phyloP scores from a whole-genome alignment of 2,329 filamentous ascomycete genomes.

The Rosellinia necatrix region DNA sequence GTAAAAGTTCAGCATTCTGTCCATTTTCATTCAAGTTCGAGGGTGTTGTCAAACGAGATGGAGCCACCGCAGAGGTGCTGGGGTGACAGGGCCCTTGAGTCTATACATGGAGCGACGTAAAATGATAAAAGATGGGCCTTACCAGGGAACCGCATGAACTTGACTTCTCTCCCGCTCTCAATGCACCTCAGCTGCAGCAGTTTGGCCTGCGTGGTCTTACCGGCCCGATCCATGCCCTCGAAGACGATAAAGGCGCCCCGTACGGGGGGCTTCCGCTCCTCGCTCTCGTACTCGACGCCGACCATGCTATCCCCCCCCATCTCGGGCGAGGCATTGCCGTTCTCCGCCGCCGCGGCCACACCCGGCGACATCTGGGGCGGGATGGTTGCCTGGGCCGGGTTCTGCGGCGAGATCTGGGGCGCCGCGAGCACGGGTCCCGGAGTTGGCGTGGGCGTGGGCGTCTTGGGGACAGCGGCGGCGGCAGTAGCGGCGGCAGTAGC shows the following conservation, averaged over 20 bases:
- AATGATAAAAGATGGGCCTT: conserved; percentile 33
- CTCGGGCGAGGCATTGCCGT: conserved; percentile 8
- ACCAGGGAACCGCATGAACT: conserved; percentile 64
- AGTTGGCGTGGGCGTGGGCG: conserved; percentile 15
- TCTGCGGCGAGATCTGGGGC: conserved; percentile 36
- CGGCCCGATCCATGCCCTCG: conserved; percentile 87
- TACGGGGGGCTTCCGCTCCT: conserved; percentile 33
- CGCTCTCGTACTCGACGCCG: conserved; percentile 24
- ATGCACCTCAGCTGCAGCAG: conserved; percentile 62
- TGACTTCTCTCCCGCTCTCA: conserved; percentile 53
- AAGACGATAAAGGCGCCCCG: conserved; percentile 80
- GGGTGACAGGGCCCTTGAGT: background rate
- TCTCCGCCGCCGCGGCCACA: conserved; percentile 9
- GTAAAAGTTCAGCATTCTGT: conserved; percentile 7
- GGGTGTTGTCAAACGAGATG: background rate
- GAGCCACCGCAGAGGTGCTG: background rate
- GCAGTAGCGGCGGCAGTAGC: background rate
- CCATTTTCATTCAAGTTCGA: background rate
- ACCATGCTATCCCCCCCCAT: conserved; percentile 36
- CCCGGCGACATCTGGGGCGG: conserved; percentile 25
- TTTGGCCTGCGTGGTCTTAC: conserved; percentile 89
- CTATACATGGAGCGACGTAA: background rate
- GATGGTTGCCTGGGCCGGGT: conserved; percentile 34
- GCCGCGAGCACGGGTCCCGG: conserved; percentile 34
- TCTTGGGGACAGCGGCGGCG: conserved; percentile 1